These are phyloP conservation scores for Hirsutella minnesotensis DNA, from an alignment of 2,329 filamentous ascomycete genomes.

Conservation along the genomic window DNA sequence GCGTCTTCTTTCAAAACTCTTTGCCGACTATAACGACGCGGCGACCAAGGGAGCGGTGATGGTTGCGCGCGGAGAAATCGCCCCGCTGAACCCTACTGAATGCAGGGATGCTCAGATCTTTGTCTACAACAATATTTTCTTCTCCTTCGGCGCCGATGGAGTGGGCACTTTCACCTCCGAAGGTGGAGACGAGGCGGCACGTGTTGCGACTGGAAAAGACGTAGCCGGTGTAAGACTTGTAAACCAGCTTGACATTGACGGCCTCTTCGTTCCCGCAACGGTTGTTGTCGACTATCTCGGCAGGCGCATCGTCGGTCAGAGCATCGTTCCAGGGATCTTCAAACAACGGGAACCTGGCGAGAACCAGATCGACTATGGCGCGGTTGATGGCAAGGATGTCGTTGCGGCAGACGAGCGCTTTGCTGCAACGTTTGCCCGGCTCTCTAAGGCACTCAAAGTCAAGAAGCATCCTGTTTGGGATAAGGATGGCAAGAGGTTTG, in stretches of 20 bases:
- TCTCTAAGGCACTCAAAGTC: constrained; percentile 80
- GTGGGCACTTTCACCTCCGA: constrained; percentile 95
- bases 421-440: constrained; percentile 69
- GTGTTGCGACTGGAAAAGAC: constrained; percentile 93
- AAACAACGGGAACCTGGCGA: constrained; percentile 95
- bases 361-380: constrained; percentile 98
- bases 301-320: constrained; percentile 94
- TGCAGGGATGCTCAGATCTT: constrained; percentile 90
- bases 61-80: constrained; percentile 84
- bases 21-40: constrained; percentile 95
- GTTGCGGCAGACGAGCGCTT: constrained; percentile 87
- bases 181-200: constrained; percentile 90
- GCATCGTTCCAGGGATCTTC: constrained; percentile 97
- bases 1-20: constrained; percentile 85
- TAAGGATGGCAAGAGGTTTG: constrained; percentile 81
- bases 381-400: constrained; percentile 92
- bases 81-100: constrained; percentile 90
- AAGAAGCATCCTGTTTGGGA: constrained; percentile 98
- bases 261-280: constrained; percentile 88
- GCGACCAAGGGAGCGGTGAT: constrained; percentile 84
- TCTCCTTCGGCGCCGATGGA: constrained; percentile 94
- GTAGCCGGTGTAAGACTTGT: constrained; percentile 88
- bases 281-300: constrained; percentile 95
- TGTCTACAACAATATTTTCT: constrained; percentile 99
- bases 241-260: constrained; percentile 92